Evolutionary conservation across 192 early-diverging fungal genomes (phyloP), one percentile per base, ranked within the genome.

Genomic region (Lunasporangiospora selenospora): DNA sequence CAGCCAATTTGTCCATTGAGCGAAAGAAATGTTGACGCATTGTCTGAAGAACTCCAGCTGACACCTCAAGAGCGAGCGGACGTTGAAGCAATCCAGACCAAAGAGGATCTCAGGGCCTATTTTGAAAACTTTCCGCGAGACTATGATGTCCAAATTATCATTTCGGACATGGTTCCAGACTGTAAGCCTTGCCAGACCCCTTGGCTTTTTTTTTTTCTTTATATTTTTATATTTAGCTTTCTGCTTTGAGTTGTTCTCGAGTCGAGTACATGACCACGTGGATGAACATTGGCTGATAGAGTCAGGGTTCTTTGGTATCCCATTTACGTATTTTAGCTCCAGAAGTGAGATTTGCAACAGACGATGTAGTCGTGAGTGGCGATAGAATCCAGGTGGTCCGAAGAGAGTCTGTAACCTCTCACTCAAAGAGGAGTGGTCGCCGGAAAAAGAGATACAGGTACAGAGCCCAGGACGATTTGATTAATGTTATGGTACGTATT

Each of bases 1-100:
- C 50, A 67, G 6, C 57, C 65, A 4, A 59, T 67, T 18, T 67
- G 65, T 53, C 65, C 65, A 1, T 34, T 67, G 50, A 67, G 51
- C 26, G 65, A 59, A 30, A 50, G 53, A 42, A 53, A 67, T 18
- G 19, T 67, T 19, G 18, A n/a, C n/a, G 53, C 56, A 1, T 11
- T 67, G 6, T 26, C 41, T 1, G 10, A 59, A 1, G 57, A 59
- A 21, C 50, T 67, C 12, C 50, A 57, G 0, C 43, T 67, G 32
- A 53, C 49, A 1, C 19, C 48, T 16, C 48, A 54, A 13, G 65
- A 67, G 21, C 56, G 65, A 11, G 18, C 51, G 1, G 65, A 67
- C 5, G 57, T 67, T 0, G 43, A 59, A 26, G 42, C 42, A 10
- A 67, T 67, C 31, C 65, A 67, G 19, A 67, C 57, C 11, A 67